These are phyloP conservation scores for Phtheirospermum japonicum DNA, from an alignment of 257 asterid genomes.

Conservation along the genomic window DNA sequence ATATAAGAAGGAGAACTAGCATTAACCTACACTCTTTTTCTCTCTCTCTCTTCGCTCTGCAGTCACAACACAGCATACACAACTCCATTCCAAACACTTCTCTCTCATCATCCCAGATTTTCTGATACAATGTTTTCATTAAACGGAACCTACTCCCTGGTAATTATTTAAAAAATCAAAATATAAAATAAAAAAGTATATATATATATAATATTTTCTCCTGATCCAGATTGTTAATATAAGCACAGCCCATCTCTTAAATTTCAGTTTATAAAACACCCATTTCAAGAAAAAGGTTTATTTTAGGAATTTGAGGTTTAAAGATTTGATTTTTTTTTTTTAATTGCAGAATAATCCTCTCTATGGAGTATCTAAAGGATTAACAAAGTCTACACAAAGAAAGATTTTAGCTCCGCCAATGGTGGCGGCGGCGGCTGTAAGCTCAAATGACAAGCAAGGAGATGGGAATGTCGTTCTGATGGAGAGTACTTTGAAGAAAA, in stretches of 20 bases:
- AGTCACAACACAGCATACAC: background rate
- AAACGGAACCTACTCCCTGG: constrained; percentile 56
- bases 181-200: too few species aligned
- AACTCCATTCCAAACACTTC: background rate
- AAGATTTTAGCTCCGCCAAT: constrained; percentile 42
- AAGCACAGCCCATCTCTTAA: constrained; percentile 18
- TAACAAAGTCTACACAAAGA: constrained; percentile 38
- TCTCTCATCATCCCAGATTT: constrained; percentile 14
- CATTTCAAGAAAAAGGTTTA: constrained; percentile 21
- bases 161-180: constrained; percentile 38
- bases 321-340: constrained; percentile 10
- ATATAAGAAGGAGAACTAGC: constrained; percentile 29
- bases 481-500: constrained; percentile 42
- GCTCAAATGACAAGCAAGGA: constrained; percentile 61
- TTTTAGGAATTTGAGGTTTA: constrained; percentile 15
- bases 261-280: constrained; percentile 10
- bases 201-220: too few species aligned
- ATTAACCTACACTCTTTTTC: constrained; percentile 6
- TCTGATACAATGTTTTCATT: constrained; percentile 56
- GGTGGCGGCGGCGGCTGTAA: constrained; percentile 56
- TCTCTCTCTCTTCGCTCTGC: constrained; percentile 9
- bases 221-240: constrained; percentile 28
- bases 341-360: constrained; percentile 55
- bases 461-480: constrained; percentile 59
- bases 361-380: constrained; percentile 55